Conservation (phyloP, 345 rosid genomes). For the Luvunga scandens region DNA sequence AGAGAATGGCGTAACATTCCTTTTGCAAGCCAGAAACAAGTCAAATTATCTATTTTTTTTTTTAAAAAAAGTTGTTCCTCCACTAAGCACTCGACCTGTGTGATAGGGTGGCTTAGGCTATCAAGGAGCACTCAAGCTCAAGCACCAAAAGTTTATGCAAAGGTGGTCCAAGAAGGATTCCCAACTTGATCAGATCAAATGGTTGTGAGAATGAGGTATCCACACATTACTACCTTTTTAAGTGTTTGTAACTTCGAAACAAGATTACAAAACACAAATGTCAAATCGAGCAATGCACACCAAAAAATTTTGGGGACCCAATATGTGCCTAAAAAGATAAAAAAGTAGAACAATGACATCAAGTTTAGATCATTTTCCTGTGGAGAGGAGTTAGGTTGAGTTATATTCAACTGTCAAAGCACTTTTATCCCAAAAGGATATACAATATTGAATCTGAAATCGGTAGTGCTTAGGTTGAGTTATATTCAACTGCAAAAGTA, state of each 20-base stretch:
- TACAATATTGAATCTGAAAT: too few species aligned
- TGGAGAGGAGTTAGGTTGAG: background rate
- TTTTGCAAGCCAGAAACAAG: background rate
- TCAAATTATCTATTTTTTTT: background rate
- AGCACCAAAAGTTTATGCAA: background rate
- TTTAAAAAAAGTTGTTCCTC: background rate
- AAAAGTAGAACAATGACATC: too few species aligned
- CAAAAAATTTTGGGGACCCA: background rate
- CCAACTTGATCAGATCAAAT: background rate
- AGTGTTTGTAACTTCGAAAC: background rate
- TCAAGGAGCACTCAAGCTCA: background rate
- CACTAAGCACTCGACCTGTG: background rate
- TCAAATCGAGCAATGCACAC: background rate
- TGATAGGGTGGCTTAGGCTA: background rate
- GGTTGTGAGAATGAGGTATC: background rate
- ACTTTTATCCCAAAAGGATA: too few species aligned
- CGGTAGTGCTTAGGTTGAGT: background rate
- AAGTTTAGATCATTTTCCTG: background rate
- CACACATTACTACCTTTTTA: background rate
- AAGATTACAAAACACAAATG: background rate
- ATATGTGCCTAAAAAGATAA: background rate
- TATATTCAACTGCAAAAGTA: background rate
- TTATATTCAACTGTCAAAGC: background rate
- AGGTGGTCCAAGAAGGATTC: constrained; percentile 6
- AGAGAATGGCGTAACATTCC: background rate